These are phyloP conservation scores for Ganoderma multipileum DNA, from an alignment of 1,284 basidiomycete genomes.

Conservation along the genomic window DNA sequence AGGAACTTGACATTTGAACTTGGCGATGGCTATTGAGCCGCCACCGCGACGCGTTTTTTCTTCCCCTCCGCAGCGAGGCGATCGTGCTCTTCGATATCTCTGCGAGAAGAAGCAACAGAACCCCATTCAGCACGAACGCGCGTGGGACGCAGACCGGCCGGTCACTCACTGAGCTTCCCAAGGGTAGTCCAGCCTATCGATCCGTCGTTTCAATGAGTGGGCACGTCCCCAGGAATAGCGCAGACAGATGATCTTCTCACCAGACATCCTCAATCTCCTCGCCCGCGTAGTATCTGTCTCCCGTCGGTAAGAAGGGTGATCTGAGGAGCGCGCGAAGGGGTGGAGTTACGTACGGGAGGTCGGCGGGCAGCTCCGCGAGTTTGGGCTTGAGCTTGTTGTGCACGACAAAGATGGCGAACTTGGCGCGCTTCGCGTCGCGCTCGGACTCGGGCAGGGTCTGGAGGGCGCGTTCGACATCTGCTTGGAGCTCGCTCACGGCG, in stretches of 20 bases:
- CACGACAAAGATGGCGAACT: conserved; percentile 92
- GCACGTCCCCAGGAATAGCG: conserved; percentile 15
- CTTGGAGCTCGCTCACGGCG: conserved; percentile 85
- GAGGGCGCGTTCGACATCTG: conserved; percentile 84
- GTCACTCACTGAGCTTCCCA: conserved; percentile 77
- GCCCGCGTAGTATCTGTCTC: conserved; percentile 70
- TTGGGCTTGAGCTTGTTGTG: conserved; percentile 95
- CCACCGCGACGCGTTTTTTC: conserved; percentile 19
- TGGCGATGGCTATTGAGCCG: not conserved
- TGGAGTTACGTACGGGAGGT: conserved; percentile 64
- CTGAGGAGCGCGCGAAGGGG: not conserved
- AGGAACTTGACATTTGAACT: not conserved
- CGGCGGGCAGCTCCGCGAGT: conserved; percentile 71
- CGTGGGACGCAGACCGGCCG: conserved; percentile 25
- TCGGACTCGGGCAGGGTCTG: conserved; percentile 68
- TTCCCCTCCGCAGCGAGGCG: conserved; percentile 50
- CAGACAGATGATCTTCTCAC: conserved; percentile 38
- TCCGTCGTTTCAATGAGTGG: conserved; percentile 16
- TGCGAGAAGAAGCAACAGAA: conserved; percentile 37
- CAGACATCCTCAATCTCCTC: conserved; percentile 66
- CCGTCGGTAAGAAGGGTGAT: not conserved
- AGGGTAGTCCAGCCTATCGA: conserved; percentile 80
- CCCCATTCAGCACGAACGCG: conserved; percentile 24
- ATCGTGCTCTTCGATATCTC: conserved; percentile 84
- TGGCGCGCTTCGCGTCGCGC: conserved; percentile 76